A percentile compares a stretch with the other conserved stretches of the same genome.
Conservation (phyloP, 495 filamentous ascomycete genomes). For the Talaromyces borbonicus region DNA sequence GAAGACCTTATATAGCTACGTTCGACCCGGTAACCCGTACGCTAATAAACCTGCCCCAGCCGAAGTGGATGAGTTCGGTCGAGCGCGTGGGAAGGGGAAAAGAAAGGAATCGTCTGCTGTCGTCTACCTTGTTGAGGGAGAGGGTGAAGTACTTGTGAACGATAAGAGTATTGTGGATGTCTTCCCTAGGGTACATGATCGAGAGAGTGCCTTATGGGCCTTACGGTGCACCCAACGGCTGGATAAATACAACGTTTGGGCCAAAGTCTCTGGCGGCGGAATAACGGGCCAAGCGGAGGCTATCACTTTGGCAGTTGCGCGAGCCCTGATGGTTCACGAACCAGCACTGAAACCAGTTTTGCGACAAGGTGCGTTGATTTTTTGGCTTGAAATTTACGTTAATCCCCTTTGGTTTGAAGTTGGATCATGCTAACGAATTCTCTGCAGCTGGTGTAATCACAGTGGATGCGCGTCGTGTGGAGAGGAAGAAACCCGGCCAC, state of each 20-base stretch:
- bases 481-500: constrained; percentile 96
- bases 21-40: constrained; percentile 63
- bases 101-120: constrained; percentile 78
- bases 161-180: constrained; percentile 66
- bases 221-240: constrained; percentile 70
- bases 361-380: constrained; percentile 63
- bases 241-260: constrained; percentile 97
- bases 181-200: constrained; percentile 84
- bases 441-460: constrained; percentile 77
- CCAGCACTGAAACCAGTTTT: constrained; percentile 79
- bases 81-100: constrained; percentile 67
- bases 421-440: constrained; percentile 14
- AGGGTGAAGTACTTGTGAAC: constrained; percentile 82
- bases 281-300: constrained; percentile 94
- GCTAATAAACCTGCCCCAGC: constrained; percentile 45
- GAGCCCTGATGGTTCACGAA: constrained; percentile 82
- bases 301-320: constrained; percentile 82
- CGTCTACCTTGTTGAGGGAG: constrained; percentile 82
- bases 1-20: constrained; percentile 54
- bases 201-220: constrained; percentile 90
- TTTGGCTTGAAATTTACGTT: not conserved
- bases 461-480: constrained; percentile 81
- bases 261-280: constrained; percentile 70
- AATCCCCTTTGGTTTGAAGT: constrained; percentile 8
- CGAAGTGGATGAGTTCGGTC: constrained; percentile 60